A percentile compares a stretch with the other conserved stretches of the same genome.
These are phyloP conservation scores for Salicornia ramosissima DNA, from an alignment of 148 eudicot genomes.

Conservation along the genomic window DNA sequence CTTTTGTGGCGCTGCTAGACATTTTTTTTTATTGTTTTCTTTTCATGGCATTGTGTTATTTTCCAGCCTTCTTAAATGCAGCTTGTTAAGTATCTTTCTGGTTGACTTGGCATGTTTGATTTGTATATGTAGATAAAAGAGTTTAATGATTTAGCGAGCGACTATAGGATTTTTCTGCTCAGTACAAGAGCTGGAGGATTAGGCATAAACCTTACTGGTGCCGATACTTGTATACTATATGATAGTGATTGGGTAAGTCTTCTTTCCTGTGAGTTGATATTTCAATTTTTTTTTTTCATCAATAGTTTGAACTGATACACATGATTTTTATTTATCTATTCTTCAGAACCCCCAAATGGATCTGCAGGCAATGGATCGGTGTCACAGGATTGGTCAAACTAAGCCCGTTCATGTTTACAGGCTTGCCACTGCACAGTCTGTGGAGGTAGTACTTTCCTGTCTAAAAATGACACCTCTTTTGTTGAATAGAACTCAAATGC, in stretches of 20 bases:
- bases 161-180: constrained; percentile 68
- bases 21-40: background rate
- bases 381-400: constrained; percentile 98
- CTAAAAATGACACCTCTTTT: background rate
- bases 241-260: constrained; percentile 92
- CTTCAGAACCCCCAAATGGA: constrained; percentile 98
- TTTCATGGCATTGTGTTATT: background rate
- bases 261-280: background rate
- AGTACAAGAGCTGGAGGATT: constrained; percentile 99
- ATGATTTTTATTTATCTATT: constrained; percentile 14
- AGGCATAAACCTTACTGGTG: constrained; percentile 94
- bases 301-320: constrained; percentile 1
- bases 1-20: background rate
- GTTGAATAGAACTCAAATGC: no score
- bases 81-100: background rate
- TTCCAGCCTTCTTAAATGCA: background rate
- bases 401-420: constrained; percentile 99
- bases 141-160: constrained; percentile 68
- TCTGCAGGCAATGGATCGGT: constrained; percentile 98
- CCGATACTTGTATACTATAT: constrained; percentile 95
- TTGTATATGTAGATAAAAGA: constrained; percentile 63
- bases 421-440: constrained; percentile 90
- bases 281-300: background rate
- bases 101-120: background rate
- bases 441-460: constrained; percentile 67